phyloP scores from a whole-genome alignment of 2,329 filamentous ascomycete genomes.

The Colletotrichum gloeosporioides region DNA sequence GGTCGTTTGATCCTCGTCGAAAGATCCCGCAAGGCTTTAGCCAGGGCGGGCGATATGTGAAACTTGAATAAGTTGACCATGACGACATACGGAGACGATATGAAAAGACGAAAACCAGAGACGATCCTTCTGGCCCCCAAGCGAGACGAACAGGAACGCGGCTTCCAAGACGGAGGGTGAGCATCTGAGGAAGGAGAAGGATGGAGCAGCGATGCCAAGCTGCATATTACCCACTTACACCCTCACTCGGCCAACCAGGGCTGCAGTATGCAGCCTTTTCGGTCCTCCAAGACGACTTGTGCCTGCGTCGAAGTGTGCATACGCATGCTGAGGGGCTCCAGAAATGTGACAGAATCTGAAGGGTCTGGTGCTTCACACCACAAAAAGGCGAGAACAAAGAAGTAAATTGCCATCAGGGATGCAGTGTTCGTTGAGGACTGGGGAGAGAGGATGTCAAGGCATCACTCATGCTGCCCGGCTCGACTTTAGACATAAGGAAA shows the following conservation, averaged over 20 bases:
- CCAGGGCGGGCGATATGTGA: not conserved
- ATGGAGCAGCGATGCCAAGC: conserved; percentile 7
- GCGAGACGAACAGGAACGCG: not conserved
- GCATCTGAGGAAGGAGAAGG: not conserved
- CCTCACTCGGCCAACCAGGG: not conserved
- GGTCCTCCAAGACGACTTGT: not conserved
- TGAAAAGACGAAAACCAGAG: not conserved
- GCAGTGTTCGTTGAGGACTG: not conserved
- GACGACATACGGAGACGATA: not conserved
- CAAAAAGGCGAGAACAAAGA: not conserved
- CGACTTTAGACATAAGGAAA: not conserved
- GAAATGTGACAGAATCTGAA: not conserved
- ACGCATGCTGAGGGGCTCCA: not conserved
- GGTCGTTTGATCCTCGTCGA: not conserved
- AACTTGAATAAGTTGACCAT: not conserved
- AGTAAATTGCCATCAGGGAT: not conserved
- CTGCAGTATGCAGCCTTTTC: not conserved
- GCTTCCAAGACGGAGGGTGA: not conserved
- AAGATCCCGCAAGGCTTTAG: not conserved
- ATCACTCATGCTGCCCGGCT: not conserved
- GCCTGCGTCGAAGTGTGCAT: conserved; percentile 14
- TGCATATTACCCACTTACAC: not conserved
- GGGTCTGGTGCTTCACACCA: not conserved
- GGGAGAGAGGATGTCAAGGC: not conserved
- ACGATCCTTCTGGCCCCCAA: not conserved